phyloP scores from a whole-genome alignment of 1,139 yeast species.

The Scheffersomyces illinoinensis region DNA sequence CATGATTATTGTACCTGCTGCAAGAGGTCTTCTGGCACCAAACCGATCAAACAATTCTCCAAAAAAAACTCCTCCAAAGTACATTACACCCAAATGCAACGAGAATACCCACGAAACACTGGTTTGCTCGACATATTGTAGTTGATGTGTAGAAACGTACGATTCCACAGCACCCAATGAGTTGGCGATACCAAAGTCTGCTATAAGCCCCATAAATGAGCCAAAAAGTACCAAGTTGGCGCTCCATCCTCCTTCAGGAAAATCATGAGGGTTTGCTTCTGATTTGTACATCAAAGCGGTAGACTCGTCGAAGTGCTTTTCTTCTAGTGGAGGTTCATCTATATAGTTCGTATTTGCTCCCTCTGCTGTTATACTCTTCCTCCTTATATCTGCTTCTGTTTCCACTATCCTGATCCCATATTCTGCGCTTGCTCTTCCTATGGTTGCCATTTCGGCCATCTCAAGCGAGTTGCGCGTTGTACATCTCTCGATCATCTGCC shows the following conservation, averaged over 20 bases:
- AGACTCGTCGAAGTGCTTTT: not conserved
- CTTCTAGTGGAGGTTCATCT: not conserved
- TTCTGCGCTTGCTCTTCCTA: not conserved
- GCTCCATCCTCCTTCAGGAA: constrained; percentile 64
- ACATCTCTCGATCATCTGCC: not conserved
- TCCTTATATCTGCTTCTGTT: not conserved
- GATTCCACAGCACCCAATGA: constrained; percentile 63
- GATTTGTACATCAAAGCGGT: constrained; percentile 7
- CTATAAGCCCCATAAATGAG: constrained; percentile 56
- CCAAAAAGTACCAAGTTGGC: constrained; percentile 66
- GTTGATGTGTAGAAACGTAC: constrained; percentile 52
- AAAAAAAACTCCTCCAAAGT: constrained; percentile 57
- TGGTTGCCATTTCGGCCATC: not conserved
- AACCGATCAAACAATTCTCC: constrained; percentile 62
- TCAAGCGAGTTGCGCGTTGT: not conserved
- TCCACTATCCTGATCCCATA: not conserved
- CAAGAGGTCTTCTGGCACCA: constrained; percentile 52
- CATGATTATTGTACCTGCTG: constrained; percentile 46
- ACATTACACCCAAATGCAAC: constrained; percentile 54
- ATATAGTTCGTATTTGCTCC: not conserved
- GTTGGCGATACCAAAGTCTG: constrained; percentile 65
- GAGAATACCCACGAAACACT: constrained; percentile 67
- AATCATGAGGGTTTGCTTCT: constrained; percentile 23
- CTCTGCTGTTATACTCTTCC: not conserved
- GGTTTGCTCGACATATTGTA: constrained; percentile 40